A percentile compares a stretch with the other conserved stretches of the same genome.
These are phyloP conservation scores for Aschersonia sp. DNA, from an alignment of 2,329 filamentous ascomycete species.

Conservation along the genomic window DNA sequence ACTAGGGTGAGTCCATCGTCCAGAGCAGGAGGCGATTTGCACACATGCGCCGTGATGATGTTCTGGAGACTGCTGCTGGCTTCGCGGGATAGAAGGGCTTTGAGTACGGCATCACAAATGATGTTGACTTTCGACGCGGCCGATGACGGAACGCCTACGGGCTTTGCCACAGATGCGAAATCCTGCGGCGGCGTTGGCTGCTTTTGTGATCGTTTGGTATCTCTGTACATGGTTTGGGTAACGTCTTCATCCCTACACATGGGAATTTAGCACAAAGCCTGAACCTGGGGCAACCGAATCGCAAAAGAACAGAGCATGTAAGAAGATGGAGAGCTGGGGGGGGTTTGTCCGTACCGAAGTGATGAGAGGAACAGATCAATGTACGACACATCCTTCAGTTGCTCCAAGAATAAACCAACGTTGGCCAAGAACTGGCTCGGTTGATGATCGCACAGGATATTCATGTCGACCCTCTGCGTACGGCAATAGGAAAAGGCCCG, in stretches of 20 bases:
- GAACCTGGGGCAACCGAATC: too few relatives aligned
- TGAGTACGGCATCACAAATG: constrained; percentile 75
- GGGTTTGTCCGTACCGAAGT: constrained; percentile 41
- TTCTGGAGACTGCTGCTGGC: constrained; percentile 65
- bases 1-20: constrained; percentile 74
- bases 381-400: constrained; percentile 67
- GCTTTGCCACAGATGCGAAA: constrained; percentile 5
- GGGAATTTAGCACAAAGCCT: too few relatives aligned
- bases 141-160: constrained; percentile 5
- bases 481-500: constrained; percentile 79
- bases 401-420: constrained; percentile 64
- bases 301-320: too few relatives aligned
- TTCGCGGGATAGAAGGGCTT: constrained; percentile 46
- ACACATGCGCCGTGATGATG: constrained; percentile 86
- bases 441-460: constrained; percentile 89
- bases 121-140: constrained; percentile 57
- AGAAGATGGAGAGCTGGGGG: neutral
- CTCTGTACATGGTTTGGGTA: constrained; percentile 81
- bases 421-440: constrained; percentile 71
- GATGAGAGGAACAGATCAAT: constrained; percentile 88
- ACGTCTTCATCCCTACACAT: constrained; percentile 68
- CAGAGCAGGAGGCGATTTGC: constrained; percentile 81
- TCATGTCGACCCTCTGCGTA: constrained; percentile 93
- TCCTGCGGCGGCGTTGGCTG: constrained; percentile 3
- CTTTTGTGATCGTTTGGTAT: constrained; percentile 46